A percentile compares a stretch with the other conserved stretches of the same genome.
These are phyloP conservation scores for Vaccinium myrtillus DNA, from an alignment of 148 eudicot genomes.

Conservation along the genomic window DNA sequence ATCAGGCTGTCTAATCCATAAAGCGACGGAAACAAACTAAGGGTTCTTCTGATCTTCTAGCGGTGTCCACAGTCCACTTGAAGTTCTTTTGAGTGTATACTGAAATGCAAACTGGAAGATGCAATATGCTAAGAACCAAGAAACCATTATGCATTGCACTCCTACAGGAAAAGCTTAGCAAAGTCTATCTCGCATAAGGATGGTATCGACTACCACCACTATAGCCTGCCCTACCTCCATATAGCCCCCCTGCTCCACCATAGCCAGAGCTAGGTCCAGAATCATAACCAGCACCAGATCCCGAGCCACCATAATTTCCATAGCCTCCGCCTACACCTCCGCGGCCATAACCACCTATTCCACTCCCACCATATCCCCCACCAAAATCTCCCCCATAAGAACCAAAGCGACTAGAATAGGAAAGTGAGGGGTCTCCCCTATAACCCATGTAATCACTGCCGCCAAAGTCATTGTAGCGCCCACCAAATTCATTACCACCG, in stretches of 20 bases:
- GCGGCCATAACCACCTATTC: slow-evolving; percentile 28
- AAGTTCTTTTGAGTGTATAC: slow-evolving; percentile 1
- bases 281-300: slow-evolving; percentile 24
- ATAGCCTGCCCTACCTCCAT: slow-evolving; percentile 39
- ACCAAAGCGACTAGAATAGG: slow-evolving; percentile 42
- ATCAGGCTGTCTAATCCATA: slow-evolving; percentile 7
- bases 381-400: slow-evolving; percentile 26
- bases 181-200: slow-evolving; percentile 35
- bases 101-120: slow-evolving; percentile 18
- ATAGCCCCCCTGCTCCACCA: slow-evolving; percentile 32
- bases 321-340: slow-evolving; percentile 26
- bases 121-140: slow-evolving; percentile 7
- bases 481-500: slow-evolving; percentile 24
- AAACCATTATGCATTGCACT: not conserved
- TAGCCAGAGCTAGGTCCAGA: slow-evolving; percentile 28
- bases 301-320: slow-evolving; percentile 32
- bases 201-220: slow-evolving; percentile 35
- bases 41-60: slow-evolving; percentile 18
- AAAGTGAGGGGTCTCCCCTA: slow-evolving; percentile 32
- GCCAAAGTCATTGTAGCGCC: slow-evolving; percentile 26
- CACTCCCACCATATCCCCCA: slow-evolving; percentile 35
- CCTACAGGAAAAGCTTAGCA: slow-evolving; percentile 10
- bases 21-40: slow-evolving; percentile 3
- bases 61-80: slow-evolving; percentile 16
- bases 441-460: slow-evolving; percentile 30